Percentiles rank a stretch among this genome's conserved stretches.
Evolutionary conservation across 1,284 basidiomycete species (phyloP).

Genomic region (Cutaneotrichosporon curvatum): DNA sequence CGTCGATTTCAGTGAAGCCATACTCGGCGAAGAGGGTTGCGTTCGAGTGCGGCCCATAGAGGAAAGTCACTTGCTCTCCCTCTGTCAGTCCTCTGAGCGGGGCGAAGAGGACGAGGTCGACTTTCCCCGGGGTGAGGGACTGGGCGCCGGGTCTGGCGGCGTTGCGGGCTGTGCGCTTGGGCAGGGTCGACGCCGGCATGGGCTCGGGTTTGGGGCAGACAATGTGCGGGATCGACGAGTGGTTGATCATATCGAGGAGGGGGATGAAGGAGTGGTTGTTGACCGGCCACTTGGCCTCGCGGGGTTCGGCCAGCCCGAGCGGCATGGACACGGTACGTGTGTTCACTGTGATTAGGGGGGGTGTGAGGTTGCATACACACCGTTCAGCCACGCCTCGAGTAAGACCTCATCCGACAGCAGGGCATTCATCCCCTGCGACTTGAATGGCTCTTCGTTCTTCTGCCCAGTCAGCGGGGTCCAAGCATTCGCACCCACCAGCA

Average conservation of each 20-base stretch:
- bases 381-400: constrained; percentile 82
- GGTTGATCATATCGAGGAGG: constrained; percentile 78
- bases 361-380: constrained; percentile 44
- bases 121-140: constrained; percentile 43
- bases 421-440: constrained; percentile 22
- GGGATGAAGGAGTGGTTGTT: constrained; percentile 77
- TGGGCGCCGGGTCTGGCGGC: constrained; percentile 43
- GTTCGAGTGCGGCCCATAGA: constrained; percentile 69
- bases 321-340: constrained; percentile 75
- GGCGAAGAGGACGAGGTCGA: constrained; percentile 54
- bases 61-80: constrained; percentile 62
- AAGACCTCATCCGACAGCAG: constrained; percentile 48
- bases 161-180: constrained; percentile 5
- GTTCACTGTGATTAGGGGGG: constrained; percentile 57
- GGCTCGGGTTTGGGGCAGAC: constrained; percentile 23
- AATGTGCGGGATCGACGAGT: constrained; percentile 46
- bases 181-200: constrained; percentile 15
- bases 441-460: constrained; percentile 24
- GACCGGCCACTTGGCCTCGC: constrained; percentile 22
- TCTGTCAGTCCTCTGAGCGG: constrained; percentile 48
- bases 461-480: too few relatives aligned
- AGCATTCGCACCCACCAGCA: constrained; percentile 39
- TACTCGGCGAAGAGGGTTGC: constrained; percentile 71
- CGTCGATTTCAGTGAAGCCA: constrained; percentile 58
- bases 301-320: constrained; percentile 54